Base-by-base conservation (phyloP, 257 asterid species). In the Hygrophila difformis region DNA sequence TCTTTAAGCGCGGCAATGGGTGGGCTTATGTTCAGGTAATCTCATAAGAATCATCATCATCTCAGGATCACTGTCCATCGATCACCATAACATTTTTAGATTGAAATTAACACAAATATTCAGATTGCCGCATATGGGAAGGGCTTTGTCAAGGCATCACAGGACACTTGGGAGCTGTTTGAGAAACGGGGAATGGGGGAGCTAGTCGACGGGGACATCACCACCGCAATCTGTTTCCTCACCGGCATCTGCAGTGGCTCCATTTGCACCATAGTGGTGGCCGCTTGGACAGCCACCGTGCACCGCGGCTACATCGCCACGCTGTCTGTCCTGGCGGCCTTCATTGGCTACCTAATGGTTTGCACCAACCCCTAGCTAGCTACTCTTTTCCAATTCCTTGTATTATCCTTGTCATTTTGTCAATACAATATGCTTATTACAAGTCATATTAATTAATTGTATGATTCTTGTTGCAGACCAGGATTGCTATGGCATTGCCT, bases 401-500 rank as follows among this genome's bases (percentile, higher is more conserved):
- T 29, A 12, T 22, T 52, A 19, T 40, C 35, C 15, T 6, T 49
- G 56, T 2, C 37, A 4, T 35, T 19, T 55, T 21, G 11, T 18
- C 22, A 60, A 17, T 57, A n/a, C n/a, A n/a, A n/a, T 26, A 26
- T 26, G 31, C 4, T 26, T 26, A 26, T 26, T 26, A 26, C 31
- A 26, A 5, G 31, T 26, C 48, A 49, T 46, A 14, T 18, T 6
- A 5, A 18, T 69, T 6, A 6, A 11, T 57, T 43, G n/a, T n/a
- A n/a, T n/a, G 58, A 51, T 3, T 38, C 16, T 43, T 45, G 6
- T 52, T 61, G 48, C 87, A 91, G 96, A 91, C 96, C 28, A 76
- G 96, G 79, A 91, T 91, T 55, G 96, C 96, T 5, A 91, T 91
- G 99, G 96, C 95, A 34, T 26, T 91, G 67, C 99, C 96, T 31